Evolutionary conservation across 345 rosid species (phyloP).

Genomic region (Erysimum cheiranthoides): DNA sequence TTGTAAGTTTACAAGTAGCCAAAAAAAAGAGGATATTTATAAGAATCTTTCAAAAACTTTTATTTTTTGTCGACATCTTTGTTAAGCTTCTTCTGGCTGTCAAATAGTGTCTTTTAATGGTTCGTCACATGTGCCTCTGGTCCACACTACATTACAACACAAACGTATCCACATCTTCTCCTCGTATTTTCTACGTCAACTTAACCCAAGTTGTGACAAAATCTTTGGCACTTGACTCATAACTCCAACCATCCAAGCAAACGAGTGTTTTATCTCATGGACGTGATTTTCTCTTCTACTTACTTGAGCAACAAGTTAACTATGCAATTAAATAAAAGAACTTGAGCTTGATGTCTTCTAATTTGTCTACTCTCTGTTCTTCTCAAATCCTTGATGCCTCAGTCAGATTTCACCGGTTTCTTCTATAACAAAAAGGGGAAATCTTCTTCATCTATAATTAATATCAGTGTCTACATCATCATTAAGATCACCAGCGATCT

Average conservation of each 20-base stretch:
- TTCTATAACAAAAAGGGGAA: background rate
- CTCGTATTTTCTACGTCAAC: conserved; percentile 41
- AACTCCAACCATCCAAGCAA: conserved; percentile 25
- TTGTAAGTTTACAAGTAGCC: background rate
- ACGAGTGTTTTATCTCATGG: conserved; percentile 1
- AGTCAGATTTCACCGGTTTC: background rate
- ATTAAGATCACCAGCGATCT: conserved; percentile 8
- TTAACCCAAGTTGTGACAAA: conserved; percentile 35
- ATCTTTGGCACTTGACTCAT: conserved; percentile 1
- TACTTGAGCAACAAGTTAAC: conserved; percentile 31
- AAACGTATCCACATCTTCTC: conserved; percentile 23
- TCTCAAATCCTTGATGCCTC: background rate
- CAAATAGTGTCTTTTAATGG: conserved; percentile 46
- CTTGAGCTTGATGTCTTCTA: conserved; percentile 13
- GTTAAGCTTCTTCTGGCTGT: conserved; percentile 34
- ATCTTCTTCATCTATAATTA: background rate
- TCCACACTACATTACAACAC: conserved; percentile 36
- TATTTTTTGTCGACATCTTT: conserved; percentile 20
- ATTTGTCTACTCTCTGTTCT: conserved; percentile 14
- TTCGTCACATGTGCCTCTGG: conserved; percentile 44
- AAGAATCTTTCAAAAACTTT: conserved; percentile 20
- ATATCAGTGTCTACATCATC: conserved; percentile 40
- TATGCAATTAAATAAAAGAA: background rate
- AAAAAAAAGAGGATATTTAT: conserved; percentile 20
- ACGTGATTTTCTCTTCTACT: conserved; percentile 14